These are phyloP conservation scores for Torulaspora quercuum DNA, from an alignment of 805 yeast species.

Conservation along the genomic window DNA sequence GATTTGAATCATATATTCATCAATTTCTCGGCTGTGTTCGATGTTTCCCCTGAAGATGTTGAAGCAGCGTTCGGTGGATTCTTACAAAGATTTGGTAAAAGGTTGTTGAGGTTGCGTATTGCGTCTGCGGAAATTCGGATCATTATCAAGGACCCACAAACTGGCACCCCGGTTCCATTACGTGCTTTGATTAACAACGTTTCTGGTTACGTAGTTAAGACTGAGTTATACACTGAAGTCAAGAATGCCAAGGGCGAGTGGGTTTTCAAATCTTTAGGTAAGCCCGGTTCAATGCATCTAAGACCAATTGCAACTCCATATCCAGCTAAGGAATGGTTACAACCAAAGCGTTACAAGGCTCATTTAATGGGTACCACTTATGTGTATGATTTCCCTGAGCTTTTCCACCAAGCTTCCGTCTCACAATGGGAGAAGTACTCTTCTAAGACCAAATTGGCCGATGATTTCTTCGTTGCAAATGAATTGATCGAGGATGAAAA, in stretches of 20 bases:
- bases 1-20: slow-evolving; percentile 96
- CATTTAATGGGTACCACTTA: slow-evolving; percentile 98
- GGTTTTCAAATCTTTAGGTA: slow-evolving; percentile 93
- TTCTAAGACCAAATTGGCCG: slow-evolving; percentile 47
- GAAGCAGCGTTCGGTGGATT: slow-evolving; percentile 97
- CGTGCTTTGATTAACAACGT: slow-evolving; percentile 96
- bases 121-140: slow-evolving; percentile 97
- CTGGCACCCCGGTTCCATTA: slow-evolving; percentile 90
- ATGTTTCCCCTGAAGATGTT: slow-evolving; percentile 90
- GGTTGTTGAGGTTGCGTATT: slow-evolving; percentile 93
- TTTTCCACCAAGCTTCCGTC: slow-evolving; percentile 87
- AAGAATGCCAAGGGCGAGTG: slow-evolving; percentile 91
- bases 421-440: slow-evolving; percentile 77
- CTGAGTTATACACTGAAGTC: slow-evolving; percentile 91
- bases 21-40: slow-evolving; percentile 93
- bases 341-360: slow-evolving; percentile 98
- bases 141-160: slow-evolving; percentile 83
- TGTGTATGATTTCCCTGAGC: slow-evolving; percentile 97
- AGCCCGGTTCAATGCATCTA: slow-evolving; percentile 96
- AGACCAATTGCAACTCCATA: slow-evolving; percentile 94
- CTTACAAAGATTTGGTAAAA: slow-evolving; percentile 94
- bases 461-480: slow-evolving; percentile 69
- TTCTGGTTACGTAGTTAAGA: slow-evolving; percentile 94
- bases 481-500: slow-evolving; percentile 86
- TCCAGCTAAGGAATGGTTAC: slow-evolving; percentile 96